Percentiles rank a stretch among this genome's conserved stretches.
Conservation (phyloP, 2,329 filamentous ascomycete species). For the Boeremia lycopersici region DNA sequence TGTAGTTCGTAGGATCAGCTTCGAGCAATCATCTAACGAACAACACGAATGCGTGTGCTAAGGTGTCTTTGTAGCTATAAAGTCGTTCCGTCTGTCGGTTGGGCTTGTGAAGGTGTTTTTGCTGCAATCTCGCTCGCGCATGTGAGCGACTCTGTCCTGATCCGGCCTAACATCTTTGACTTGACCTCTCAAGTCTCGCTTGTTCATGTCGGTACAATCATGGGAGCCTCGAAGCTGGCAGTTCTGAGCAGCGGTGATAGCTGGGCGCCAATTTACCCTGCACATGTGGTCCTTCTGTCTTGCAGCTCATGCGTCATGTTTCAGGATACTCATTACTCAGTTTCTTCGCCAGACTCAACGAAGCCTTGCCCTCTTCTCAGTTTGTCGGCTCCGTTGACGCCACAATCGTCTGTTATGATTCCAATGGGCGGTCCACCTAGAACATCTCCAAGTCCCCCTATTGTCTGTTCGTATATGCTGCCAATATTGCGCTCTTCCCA, state of each 20-base stretch:
- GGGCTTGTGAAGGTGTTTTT: not conserved
- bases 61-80: no score
- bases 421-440: constrained; percentile 60
- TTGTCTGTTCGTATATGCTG: constrained; percentile 78
- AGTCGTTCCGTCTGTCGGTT: no score
- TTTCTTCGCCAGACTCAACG: constrained; percentile 19
- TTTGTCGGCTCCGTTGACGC: constrained; percentile 13
- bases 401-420: constrained; percentile 52
- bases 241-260: not conserved
- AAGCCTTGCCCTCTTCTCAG: constrained; percentile 19
- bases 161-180: no score
- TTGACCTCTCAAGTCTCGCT: no score
- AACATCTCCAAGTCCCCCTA: constrained; percentile 73
- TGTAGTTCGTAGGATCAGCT: no score
- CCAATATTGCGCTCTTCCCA: constrained; percentile 51
- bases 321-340: constrained; percentile 13
- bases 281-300: no score
- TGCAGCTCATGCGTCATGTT: no score
- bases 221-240: not conserved
- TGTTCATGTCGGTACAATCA: not conserved
- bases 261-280: no score
- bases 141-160: no score
- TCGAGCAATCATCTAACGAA: no score
- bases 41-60: no score
- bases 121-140: not conserved